Evolutionary conservation across 768 basidiomycete species (phyloP).

Genomic region (Agaricus blazei): DNA sequence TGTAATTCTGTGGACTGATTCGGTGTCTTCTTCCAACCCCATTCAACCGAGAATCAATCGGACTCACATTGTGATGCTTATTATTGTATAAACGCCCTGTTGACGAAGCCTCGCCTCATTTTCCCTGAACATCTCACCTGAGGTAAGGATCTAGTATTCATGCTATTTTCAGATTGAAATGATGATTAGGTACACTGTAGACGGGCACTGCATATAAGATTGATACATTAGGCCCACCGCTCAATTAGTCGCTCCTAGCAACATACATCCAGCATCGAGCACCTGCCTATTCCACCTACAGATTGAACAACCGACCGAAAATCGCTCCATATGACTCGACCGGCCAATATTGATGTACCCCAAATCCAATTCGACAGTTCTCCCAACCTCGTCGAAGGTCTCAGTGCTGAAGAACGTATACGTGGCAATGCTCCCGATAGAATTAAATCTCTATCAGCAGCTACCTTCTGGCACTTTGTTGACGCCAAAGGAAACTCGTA

Average conservation of each 20-base stretch:
- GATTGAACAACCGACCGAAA: neutral
- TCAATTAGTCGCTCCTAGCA: too few relatives aligned
- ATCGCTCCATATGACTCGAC: neutral
- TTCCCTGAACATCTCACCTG: too few relatives aligned
- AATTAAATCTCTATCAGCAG: slow-evolving; percentile 28
- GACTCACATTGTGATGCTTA: too few relatives aligned
- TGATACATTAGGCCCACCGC: too few relatives aligned
- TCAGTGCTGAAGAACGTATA: slow-evolving; percentile 22
- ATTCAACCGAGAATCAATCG: neutral
- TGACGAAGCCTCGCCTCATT: too few relatives aligned
- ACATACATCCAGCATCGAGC: too few relatives aligned
- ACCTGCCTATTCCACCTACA: too few relatives aligned
- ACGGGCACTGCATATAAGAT: too few relatives aligned
- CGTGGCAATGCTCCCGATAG: slow-evolving; percentile 36
- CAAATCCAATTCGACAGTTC: neutral
- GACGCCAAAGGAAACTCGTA: slow-evolving; percentile 29
- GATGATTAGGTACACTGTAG: too few relatives aligned
- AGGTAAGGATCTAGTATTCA: too few relatives aligned
- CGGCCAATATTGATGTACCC: neutral
- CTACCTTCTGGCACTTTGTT: slow-evolving; percentile 32
- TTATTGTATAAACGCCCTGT: too few relatives aligned
- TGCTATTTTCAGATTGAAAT: too few relatives aligned
- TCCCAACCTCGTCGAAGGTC: neutral
- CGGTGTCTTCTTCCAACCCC: neutral
- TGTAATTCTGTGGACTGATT: neutral